Evolutionary conservation across 768 basidiomycete genomes (phyloP), one percentile per base, ranked within the genome.

Genomic region (Leccinum incarnatum): DNA sequence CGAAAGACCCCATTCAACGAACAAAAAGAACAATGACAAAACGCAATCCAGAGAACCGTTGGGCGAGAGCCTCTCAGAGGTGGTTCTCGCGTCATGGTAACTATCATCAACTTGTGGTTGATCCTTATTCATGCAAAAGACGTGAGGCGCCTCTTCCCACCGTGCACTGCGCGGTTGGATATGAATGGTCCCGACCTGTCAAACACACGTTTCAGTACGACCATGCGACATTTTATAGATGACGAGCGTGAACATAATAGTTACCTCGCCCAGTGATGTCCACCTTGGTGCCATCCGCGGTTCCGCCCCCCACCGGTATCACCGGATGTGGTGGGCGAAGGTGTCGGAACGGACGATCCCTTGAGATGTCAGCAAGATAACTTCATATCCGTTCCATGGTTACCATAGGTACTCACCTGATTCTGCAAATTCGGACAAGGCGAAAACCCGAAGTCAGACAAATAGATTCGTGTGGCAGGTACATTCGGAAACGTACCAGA

Each of bases 401-500:
- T 14, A 5, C 45, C 23, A 36, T 5, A 19, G 42, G n/a, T 19
- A 51, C 58, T 34, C 23, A 51, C 58, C 46, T 7, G 4, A 14
- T 34, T 49, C 59, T 60, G 15, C 12, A 40, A 45, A 36, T 47
- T 47, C 21, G 17, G 15, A 37, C 37, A n/a, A 42, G 32, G 36
- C 47, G 2, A 47, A 46, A 52, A 48, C 4, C 29, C 5, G 2
- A 19, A 27, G 8, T 34, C 50, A 1, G 15, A 17, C 14, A 21
- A 40, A 40, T 1, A 17, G 14, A 32, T 14, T 23, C 40, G 9
- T 7, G 5, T 32, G 15, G 32, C 11, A 34, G 11, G n/a, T 19
- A 45, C 17, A 40, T 17, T 21, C 4, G 1, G 32, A n/a, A 52
- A 49, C 58, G 19, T 53, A 69, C 68, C 40, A 55, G 61, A 30